Base-by-base conservation (phyloP, 2,329 filamentous ascomycete genomes). In the Lecanosticta acicola region DNA sequence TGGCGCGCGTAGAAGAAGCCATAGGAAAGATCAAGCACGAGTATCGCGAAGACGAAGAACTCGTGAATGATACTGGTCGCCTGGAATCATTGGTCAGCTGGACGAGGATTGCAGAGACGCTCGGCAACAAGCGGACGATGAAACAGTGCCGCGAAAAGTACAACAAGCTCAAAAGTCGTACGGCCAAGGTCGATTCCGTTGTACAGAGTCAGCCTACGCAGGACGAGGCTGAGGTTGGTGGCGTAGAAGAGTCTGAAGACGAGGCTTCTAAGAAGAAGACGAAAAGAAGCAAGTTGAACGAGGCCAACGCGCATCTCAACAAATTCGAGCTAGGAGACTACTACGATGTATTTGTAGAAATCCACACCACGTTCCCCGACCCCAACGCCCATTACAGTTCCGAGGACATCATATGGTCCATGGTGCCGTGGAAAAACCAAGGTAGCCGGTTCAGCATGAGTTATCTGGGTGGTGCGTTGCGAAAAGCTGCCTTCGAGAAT, bases 121-220 rank as follows among this genome's bases (percentile, higher is more conserved):
- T 89, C 77, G 72, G 68, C 11, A 70, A 72, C 39, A 79, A 71
- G 7, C 74, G 85, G 36, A 84, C 77, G 50, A 76, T 81, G 2
- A 72, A 85, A 18, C 83, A 87, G 61, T 87, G 84, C 59, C 71
- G 75, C 19, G 72, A 73, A 19, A 88, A 89, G 60, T 88, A 83
- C 81, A 78, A 76, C 48, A 63, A 68, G 20, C 53, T 80, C 14
- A 64, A 67, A 41, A 58, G 63, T n/a, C n/a, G 60, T 66, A 14
- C 38, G 34, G 29, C 36, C 13, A 47, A 43, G 18, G 19, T 16
- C 3, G 39, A 47, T 7, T 19, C 32, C n/a, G 39, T 18, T 11
- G 24, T 29, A 5, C 24, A 29, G 24, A 11, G 11, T 29, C 7
- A 11, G 11, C 24, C 5, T 11, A 29, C 24, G 5, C 24, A 11